phyloP scores from a whole-genome alignment of 768 basidiomycete genomes.

The Phylloporus sp. region DNA sequence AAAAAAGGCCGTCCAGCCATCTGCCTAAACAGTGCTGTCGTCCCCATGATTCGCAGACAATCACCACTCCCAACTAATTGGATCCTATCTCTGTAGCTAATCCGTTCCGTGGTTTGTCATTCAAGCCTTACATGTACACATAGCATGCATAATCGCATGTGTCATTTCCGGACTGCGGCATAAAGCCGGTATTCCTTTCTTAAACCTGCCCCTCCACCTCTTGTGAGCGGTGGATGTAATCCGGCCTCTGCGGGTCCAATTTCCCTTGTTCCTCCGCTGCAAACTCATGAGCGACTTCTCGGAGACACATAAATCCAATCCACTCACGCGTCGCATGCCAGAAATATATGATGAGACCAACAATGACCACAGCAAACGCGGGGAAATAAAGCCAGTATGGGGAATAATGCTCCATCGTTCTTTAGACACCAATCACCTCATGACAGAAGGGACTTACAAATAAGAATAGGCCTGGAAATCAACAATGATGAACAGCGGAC shows the following conservation, averaged over 20 bases:
- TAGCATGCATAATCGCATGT: neutral
- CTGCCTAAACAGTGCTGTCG: conserved; percentile 24
- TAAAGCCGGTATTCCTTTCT: neutral
- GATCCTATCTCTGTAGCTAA: conserved; percentile 24
- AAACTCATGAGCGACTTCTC: conserved; percentile 7
- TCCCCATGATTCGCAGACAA: conserved; percentile 16
- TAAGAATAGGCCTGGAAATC: conserved; percentile 43
- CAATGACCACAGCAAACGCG: conserved; percentile 65
- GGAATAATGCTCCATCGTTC: conserved; percentile 55
- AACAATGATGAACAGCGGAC: conserved; percentile 13
- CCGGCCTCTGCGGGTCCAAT: conserved; percentile 53
- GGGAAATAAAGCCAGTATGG: conserved; percentile 91
- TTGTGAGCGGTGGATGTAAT: conserved; percentile 43
- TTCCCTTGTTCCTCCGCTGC: conserved; percentile 73
- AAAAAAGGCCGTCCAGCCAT: conserved; percentile 28
- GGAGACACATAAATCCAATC: neutral
- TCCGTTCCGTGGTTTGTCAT: neutral
- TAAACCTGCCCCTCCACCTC: conserved; percentile 14
- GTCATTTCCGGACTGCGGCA: neutral
- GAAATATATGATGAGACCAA: conserved; percentile 79
- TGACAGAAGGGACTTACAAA: conserved; percentile 38
- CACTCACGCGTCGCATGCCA: conserved; percentile 79
- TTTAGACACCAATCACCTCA: conserved; percentile 1
- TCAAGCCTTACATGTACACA: neutral
- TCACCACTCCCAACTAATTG: conserved; percentile 27